Conservation (phyloP, 2,329 filamentous ascomycete species). For the Fragosphaeria purpurea region DNA sequence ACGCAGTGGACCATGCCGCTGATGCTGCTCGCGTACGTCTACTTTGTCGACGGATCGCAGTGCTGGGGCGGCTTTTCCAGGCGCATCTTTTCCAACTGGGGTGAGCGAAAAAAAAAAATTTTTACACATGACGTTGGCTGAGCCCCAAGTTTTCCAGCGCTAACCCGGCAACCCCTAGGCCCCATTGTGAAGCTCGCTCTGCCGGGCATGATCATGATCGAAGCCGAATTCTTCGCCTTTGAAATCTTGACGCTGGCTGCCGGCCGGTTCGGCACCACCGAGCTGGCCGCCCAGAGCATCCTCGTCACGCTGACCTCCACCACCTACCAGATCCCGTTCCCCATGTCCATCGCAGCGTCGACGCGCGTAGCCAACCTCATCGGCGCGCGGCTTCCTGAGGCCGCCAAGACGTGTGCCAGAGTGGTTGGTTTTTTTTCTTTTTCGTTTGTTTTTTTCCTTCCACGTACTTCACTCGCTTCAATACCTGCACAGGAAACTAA, state of each 20-base stretch:
- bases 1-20: constrained; percentile 67
- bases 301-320: constrained; percentile 68
- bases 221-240: constrained; percentile 88
- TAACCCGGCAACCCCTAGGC: constrained; percentile 18
- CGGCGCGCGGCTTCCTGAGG: constrained; percentile 70
- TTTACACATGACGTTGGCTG: too few species aligned
- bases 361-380: constrained; percentile 89
- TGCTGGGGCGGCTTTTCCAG: constrained; percentile 75
- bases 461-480: neutral
- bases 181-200: constrained; percentile 82
- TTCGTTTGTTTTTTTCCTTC: neutral
- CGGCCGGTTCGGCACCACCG: constrained; percentile 66
- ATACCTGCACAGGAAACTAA: neutral
- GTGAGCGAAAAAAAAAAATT: constrained; percentile 33
- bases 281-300: constrained; percentile 81
- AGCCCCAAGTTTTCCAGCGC: constrained; percentile 39
- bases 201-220: constrained; percentile 86
- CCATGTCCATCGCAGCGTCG: constrained; percentile 76
- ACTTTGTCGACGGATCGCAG: constrained; percentile 58
- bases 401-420: constrained; percentile 70
- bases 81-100: constrained; percentile 64
- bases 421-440: constrained; percentile 42
- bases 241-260: constrained; percentile 80
- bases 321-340: constrained; percentile 87
- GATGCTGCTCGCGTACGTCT: constrained; percentile 64